These are phyloP conservation scores for Euphrasia confusa DNA, from an alignment of 257 asterid species.

Conservation along the genomic window DNA sequence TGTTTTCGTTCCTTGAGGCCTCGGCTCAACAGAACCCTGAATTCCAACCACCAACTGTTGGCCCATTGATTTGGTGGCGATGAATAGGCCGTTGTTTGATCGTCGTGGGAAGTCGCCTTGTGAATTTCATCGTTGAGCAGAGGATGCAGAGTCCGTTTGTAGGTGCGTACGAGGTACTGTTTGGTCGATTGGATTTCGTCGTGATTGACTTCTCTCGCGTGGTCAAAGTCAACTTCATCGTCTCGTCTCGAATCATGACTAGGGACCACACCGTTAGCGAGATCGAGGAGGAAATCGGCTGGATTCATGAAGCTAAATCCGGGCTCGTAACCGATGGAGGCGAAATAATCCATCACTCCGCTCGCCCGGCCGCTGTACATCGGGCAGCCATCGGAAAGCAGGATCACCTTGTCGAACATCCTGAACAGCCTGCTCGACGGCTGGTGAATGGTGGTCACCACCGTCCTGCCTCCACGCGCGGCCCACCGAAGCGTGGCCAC, in stretches of 20 bases:
- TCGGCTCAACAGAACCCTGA: conserved; percentile 65
- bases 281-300: conserved; percentile 86
- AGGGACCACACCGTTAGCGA: conserved; percentile 67
- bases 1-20: conserved; percentile 76
- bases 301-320: conserved; percentile 61
- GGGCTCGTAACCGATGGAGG: conserved; percentile 54
- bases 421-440: conserved; percentile 79
- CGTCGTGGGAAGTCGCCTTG: conserved; percentile 22
- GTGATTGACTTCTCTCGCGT: conserved; percentile 39
- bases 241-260: conserved; percentile 60
- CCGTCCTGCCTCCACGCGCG: conserved; percentile 71
- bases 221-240: conserved; percentile 41
- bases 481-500: conserved; percentile 48
- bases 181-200: conserved; percentile 52
- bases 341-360: conserved; percentile 60
- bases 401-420: conserved; percentile 76
- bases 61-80: conserved; percentile 57
- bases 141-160: conserved; percentile 51
- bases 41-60: conserved; percentile 84
- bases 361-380: conserved; percentile 49
- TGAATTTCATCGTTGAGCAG: conserved; percentile 50
- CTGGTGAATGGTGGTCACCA: conserved; percentile 74
- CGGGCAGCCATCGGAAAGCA: conserved; percentile 63
- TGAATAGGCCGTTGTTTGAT: conserved; percentile 6
- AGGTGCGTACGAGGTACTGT: conserved; percentile 53